Base-by-base conservation (phyloP, 129 eudicot species). In the Kitagawia praeruptora region DNA sequence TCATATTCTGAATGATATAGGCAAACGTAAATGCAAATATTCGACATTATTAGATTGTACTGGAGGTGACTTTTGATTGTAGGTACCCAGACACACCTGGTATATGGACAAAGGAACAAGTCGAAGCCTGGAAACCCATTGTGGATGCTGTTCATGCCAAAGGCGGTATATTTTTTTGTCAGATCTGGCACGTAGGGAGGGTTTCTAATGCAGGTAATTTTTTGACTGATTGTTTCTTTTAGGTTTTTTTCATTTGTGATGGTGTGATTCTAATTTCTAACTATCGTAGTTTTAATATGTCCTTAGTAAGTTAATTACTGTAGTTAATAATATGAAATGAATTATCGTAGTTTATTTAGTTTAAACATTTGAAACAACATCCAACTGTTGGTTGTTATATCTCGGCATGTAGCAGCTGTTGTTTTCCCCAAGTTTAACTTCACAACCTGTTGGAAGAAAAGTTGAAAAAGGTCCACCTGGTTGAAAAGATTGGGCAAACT, bases 181-280 rank as follows among this genome's bases (percentile, higher is more conserved):
- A 89, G 48, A 80, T 89, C 41, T 84, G 90, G 90, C 93, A 89
- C 46, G 84, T 81, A 21, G 93, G 93, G 34, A 85, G 93, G 54
- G 81, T 71, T 72, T 84, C 88, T 70, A 83, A 82, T 79, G 53
- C 76, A 0, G 85, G 91, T 85, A 85, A 15, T 61, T 10, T 61
- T 25, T 61, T 25, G 69, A 74, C 34, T 10, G 69, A 25, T 61
- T 61, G 10, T 8, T 61, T 61, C 34, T 3, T 9, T n/a, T 3
- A 61, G 69, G 10, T 34, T 34, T 34, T 34, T 70, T 46, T 61
- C 66, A 31, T 77, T n/a, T 45, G 5, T 72, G 14, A 16, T 9
- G 63, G 21, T 47, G 58, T 51, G 58, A 51, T 48, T 48, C 46
- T 75, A 28, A 18, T 21, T 48, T 48, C 46, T 75, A 28, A 18